Evolutionary conservation across 1,284 basidiomycete genomes (phyloP), one percentile per base, ranked within the genome.

Genomic region (Puccinia coronata): DNA sequence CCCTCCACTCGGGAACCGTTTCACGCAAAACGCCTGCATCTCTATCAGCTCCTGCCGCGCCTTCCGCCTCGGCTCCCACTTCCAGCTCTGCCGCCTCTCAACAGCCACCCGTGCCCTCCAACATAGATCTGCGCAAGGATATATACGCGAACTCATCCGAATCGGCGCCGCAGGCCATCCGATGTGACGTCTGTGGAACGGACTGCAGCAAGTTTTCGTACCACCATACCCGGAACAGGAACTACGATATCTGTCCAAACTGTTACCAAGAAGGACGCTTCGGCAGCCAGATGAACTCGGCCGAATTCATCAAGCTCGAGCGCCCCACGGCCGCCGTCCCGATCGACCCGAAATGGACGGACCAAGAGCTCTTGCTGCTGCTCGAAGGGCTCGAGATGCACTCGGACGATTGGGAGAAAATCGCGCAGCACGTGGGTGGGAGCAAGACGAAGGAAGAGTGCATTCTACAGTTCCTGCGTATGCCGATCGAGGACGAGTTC

Each of bases 241-340:
- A 94, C 85, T 93, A 95, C 86, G 92, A 93, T 83, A 89, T 97
- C 57, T 96, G 95, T 84, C 90, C 92, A 12, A 89, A 93, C 25
- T 98, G 96, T 87, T 99, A 98, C 87, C 91, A 95, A 81, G 94
- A 96, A 82, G 96, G 96, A 0, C 92, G 96, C 59, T 99, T 99
- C 89, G 95, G 96, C 0, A 93, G 93, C 1, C 92, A 91, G 67
- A 95, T 99, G 93, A 98, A 95, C 88, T 94, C 93, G 75, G 96
- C 96, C 47, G 96, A 98, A 88, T 99, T 99, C 88, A 93, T 99
- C 82, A 94, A 94, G 84, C 90, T 99, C 55, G 88, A 89, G 59
- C 87, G 88, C 69, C 20, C 89, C 89, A 63, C 88, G 87, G 5
- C 87, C n/a, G n/a, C n/a, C 86, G 18, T 67, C 88, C 0, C 88